Percentiles rank a stretch among this genome's conserved stretches.
Conservation (phyloP, 768 basidiomycete species). For the Hygrophorus russula region DNA sequence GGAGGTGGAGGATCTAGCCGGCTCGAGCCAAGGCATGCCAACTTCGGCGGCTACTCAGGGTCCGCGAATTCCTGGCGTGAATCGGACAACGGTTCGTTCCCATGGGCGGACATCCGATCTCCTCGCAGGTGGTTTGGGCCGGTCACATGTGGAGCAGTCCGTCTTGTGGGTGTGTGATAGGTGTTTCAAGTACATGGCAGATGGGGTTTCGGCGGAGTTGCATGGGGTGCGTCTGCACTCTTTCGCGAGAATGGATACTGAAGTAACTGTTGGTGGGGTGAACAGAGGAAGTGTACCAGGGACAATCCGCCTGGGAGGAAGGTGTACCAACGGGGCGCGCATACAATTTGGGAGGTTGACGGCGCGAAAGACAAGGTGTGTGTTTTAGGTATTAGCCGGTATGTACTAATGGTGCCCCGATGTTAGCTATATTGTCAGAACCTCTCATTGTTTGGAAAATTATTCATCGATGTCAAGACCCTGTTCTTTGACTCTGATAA, state of each 20-base stretch:
- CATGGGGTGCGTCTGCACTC: slow-evolving; percentile 44
- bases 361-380: slow-evolving; percentile 74
- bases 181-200: slow-evolving; percentile 96
- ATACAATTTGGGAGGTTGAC: slow-evolving; percentile 93
- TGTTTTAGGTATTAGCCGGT: neutral
- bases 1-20: slow-evolving; percentile 41
- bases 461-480: slow-evolving; percentile 99
- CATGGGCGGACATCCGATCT: slow-evolving; percentile 70
- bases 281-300: slow-evolving; percentile 54
- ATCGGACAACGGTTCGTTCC: slow-evolving; percentile 40
- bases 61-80: slow-evolving; percentile 38
- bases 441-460: slow-evolving; percentile 87
- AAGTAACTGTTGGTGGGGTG: neutral
- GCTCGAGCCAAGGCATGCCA: slow-evolving; percentile 10
- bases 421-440: slow-evolving; percentile 91
- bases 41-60: slow-evolving; percentile 12
- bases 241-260: neutral
- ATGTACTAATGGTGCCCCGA: slow-evolving; percentile 1
- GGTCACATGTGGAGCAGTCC: slow-evolving; percentile 36
- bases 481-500: slow-evolving; percentile 85
- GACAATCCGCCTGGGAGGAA: slow-evolving; percentile 77
- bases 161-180: slow-evolving; percentile 78
- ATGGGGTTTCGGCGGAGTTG: slow-evolving; percentile 55
- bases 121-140: slow-evolving; percentile 49
- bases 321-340: slow-evolving; percentile 84